Conservation (phyloP, 2,329 filamentous ascomycete genomes). For the Neopestalotiopsis sp. region DNA sequence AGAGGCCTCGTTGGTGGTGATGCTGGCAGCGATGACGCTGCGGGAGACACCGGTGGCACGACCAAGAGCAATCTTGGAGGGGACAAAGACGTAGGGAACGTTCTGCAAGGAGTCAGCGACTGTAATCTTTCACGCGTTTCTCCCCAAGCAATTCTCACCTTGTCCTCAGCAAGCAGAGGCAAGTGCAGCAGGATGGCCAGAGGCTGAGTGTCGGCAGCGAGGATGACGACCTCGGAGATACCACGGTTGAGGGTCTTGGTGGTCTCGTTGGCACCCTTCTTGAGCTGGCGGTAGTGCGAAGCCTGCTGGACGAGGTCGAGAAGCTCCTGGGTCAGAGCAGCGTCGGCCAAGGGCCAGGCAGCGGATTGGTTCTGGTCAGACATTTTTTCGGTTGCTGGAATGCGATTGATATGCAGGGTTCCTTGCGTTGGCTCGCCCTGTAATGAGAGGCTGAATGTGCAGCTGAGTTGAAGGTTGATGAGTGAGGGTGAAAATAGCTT, state of each 20-base stretch:
- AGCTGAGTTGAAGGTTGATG: conserved; percentile 14
- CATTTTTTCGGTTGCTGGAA: conserved; percentile 26
- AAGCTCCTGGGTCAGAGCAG: conserved; percentile 57
- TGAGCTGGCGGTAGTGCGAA: conserved; percentile 73
- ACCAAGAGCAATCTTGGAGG: conserved; percentile 78
- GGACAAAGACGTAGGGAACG: conserved; percentile 65
- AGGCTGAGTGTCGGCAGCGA: conserved; percentile 86
- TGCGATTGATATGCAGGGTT: conserved; percentile 50
- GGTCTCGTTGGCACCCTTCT: conserved; percentile 86
- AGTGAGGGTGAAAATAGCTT: conserved; percentile 10
- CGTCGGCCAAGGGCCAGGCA: conserved; percentile 11
- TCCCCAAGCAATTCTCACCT: conserved; percentile 43
- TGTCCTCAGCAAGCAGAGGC: conserved; percentile 85
- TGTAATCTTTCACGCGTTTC: background rate
- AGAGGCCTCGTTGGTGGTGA: conserved; percentile 90
- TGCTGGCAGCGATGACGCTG: conserved; percentile 71
- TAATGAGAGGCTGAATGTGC: conserved; percentile 25
- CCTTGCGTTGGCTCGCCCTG: conserved; percentile 67
- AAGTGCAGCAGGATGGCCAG: conserved; percentile 89
- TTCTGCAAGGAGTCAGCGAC: conserved; percentile 48
- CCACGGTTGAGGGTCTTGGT: conserved; percentile 79
- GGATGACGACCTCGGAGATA: conserved; percentile 85
- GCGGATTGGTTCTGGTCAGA: conserved; percentile 31
- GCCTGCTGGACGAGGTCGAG: conserved; percentile 81
- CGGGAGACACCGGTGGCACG: conserved; percentile 89